Percentiles rank a stretch among this genome's conserved stretches.
Evolutionary conservation across 192 early-diverging fungal species (phyloP).

Genomic region (Backusella circina): DNA sequence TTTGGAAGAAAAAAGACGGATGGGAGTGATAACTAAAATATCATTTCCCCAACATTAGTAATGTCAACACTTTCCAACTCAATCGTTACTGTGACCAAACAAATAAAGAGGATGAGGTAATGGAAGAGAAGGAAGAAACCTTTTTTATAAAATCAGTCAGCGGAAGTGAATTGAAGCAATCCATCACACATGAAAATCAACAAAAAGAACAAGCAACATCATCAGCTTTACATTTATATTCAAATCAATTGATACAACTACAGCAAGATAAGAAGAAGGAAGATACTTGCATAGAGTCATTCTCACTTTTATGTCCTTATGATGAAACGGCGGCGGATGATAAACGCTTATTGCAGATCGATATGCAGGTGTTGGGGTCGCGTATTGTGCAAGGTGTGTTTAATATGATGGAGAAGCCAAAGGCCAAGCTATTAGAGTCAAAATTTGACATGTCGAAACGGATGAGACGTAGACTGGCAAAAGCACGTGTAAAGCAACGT

Average conservation of each 20-base stretch:
- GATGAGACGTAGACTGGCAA: neutral
- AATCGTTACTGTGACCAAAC: neutral
- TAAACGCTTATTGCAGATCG: constrained; percentile 59
- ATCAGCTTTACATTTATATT: neutral
- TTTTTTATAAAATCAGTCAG: neutral
- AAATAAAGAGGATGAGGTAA: neutral
- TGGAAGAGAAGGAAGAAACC: neutral
- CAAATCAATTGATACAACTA: neutral
- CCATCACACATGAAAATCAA: neutral
- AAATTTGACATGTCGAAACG: neutral
- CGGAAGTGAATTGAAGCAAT: neutral
- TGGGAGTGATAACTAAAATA: neutral
- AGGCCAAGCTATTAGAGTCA: neutral
- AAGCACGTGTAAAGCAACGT: neutral
- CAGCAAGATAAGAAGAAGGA: neutral
- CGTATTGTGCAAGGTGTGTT: constrained; percentile 41
- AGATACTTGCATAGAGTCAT: neutral
- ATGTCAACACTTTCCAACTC: neutral
- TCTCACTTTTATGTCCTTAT: constrained; percentile 34
- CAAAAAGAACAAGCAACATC: neutral
- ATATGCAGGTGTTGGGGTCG: constrained; percentile 69
- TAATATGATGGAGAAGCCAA: neutral
- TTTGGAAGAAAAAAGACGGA: neutral
- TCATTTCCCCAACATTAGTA: neutral
- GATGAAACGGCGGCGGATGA: constrained; percentile 17